Conservation (phyloP, 2,329 filamentous ascomycete genomes). For the Apiospora hydei region DNA sequence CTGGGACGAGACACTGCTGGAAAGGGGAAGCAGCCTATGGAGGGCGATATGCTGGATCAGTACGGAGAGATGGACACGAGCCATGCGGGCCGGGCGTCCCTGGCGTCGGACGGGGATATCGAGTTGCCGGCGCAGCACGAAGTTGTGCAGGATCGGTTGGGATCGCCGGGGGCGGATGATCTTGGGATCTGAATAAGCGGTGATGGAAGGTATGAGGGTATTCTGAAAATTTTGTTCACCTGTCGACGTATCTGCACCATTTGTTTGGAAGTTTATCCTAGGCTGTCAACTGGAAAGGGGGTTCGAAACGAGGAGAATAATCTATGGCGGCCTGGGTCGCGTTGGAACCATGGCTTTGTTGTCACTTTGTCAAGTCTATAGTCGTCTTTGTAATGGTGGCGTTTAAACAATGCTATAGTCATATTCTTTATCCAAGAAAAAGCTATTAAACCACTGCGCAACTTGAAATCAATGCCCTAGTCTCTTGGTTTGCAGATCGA, state of each 20-base stretch:
- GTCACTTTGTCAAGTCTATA: not conserved
- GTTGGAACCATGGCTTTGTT: not conserved
- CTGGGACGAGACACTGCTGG: not conserved
- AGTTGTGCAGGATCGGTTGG: not conserved
- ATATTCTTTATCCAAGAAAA: not conserved
- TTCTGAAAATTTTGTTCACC: too few species aligned
- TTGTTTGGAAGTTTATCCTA: too few species aligned
- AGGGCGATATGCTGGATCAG: not conserved
- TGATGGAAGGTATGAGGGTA: not conserved
- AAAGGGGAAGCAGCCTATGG: too few species aligned
- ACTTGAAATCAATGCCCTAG: not conserved
- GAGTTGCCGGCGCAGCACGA: conserved; percentile 5
- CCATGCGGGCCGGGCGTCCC: not conserved
- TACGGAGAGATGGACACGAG: conserved; percentile 6
- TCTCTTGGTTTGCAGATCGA: not conserved
- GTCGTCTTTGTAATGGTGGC: not conserved
- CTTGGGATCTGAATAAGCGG: not conserved
- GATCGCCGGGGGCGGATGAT: not conserved
- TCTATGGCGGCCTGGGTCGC: not conserved
- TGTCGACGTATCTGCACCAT: not conserved
- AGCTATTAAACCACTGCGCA: not conserved
- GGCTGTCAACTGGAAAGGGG: not conserved
- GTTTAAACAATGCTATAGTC: not conserved
- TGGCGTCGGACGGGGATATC: not conserved
- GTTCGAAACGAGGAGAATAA: not conserved